Evolutionary conservation across 2,329 filamentous ascomycete genomes (phyloP), one percentile per base, ranked within the genome.

Genomic region (Hysterium pulicare): DNA sequence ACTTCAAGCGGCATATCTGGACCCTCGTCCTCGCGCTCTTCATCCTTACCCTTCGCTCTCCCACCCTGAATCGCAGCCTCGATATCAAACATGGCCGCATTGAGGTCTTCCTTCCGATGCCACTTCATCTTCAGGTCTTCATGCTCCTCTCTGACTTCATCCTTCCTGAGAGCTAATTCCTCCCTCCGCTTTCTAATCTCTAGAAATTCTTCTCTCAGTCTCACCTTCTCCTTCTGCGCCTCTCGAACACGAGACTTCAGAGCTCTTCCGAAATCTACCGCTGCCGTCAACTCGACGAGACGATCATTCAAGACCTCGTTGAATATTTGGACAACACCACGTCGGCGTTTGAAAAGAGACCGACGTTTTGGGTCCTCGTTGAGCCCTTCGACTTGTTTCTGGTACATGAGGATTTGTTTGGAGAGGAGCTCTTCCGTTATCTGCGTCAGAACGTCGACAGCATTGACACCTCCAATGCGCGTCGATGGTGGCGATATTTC

Each of bases 391-490:
- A 13, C 67, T 60, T 30, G 76, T 66, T 6, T 66, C 67, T 4
- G 13, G 24, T 28, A 28, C 24, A 8, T 13, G 7, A 61, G 58
- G 9, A 75, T 55, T 3, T 69, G 71, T 46, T 71, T 66, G 38
- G 74, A 68, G 15, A 77, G 64, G 2, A 70, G 72, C 46, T 78
- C 74, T 43, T 71, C 69, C 41, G 75, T 73, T 40, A 74, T 60
- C 60, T 78, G 67, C 48, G 70, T 56, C 17, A 78, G 68, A 2
- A 77, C 75, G 42, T 79, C 76, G 30, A 74, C 74, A 1, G 70
- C 68, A 41, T 76, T 78, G 42, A 77, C 70, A 16, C 58, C 58
- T 28, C 54, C 55, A 4, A 65, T 53, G 0, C 53, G 48, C 11
- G 57, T 53, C 13, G 46, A 64, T n/a, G n/a, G n/a, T n/a, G n/a